These are phyloP conservation scores for Parietaria judaica DNA, from an alignment of 306 rosid species.

Conservation along the genomic window DNA sequence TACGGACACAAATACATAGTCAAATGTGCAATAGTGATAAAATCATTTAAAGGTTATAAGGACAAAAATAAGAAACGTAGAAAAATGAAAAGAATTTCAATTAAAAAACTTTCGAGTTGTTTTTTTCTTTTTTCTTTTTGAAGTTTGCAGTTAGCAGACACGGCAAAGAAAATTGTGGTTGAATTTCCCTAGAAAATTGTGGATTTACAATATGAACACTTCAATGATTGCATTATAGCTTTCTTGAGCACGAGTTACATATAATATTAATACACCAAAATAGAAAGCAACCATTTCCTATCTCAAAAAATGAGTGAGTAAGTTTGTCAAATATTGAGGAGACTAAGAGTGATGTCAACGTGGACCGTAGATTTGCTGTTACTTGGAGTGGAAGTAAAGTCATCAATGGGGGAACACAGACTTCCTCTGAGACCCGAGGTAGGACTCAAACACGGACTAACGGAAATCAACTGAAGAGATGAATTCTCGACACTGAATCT, in stretches of 20 bases:
- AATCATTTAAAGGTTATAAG: too few relatives aligned
- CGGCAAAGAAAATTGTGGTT: background rate
- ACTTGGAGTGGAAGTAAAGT: background rate
- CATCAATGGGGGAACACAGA: too few relatives aligned
- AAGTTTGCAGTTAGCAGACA: background rate
- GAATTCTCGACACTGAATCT: too few relatives aligned
- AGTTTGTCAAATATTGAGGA: conserved; percentile 3
- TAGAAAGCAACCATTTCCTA: background rate
- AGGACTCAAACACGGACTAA: too few relatives aligned
- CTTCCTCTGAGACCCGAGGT: too few relatives aligned
- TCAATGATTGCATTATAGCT: background rate
- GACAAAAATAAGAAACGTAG: too few relatives aligned
- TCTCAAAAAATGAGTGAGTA: background rate
- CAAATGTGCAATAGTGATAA: too few relatives aligned
- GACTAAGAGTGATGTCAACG: background rate
- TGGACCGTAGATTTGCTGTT: background rate
- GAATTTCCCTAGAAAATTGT: conserved; percentile 1
- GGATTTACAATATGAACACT: background rate
- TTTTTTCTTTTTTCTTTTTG: too few relatives aligned
- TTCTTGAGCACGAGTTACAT: background rate
- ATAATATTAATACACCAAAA: background rate
- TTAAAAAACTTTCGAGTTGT: too few relatives aligned
- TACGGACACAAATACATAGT: too few relatives aligned
- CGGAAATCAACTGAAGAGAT: too few relatives aligned
- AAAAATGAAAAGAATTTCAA: too few relatives aligned